A percentile compares a stretch with the other conserved stretches of the same genome.
Conservation (phyloP, 805 yeast species). For the Limtongozyma cylindracea region DNA sequence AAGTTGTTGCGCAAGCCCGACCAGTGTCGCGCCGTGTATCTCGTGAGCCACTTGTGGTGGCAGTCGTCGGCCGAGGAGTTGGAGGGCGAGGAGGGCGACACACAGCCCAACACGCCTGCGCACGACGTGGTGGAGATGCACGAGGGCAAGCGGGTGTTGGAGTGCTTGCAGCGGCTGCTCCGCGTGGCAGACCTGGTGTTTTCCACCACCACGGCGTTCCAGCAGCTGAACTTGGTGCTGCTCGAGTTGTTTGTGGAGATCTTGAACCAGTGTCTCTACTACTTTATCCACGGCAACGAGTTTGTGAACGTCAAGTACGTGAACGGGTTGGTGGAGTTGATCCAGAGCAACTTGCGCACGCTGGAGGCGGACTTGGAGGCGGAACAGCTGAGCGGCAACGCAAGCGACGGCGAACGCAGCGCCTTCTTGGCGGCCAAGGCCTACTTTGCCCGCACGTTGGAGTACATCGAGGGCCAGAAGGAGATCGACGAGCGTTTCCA, state of each 20-base stretch:
- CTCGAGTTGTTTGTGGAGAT: conserved; percentile 77
- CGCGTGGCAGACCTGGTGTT: conserved; percentile 77
- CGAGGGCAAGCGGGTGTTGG: conserved; percentile 55
- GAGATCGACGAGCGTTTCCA: no score
- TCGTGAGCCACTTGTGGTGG: conserved; percentile 90
- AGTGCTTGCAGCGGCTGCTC: conserved; percentile 70
- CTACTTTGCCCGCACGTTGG: no score
- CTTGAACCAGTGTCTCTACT: conserved; percentile 64
- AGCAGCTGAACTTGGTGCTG: no score
- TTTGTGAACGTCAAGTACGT: conserved; percentile 50
- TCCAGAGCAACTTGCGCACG: conserved; percentile 42
- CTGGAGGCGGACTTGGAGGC: no score
- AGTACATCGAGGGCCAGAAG: no score
- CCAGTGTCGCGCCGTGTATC: conserved; percentile 77
- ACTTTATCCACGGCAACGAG: conserved; percentile 57
- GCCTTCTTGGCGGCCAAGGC: no score
- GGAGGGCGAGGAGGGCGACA: conserved; percentile 1
- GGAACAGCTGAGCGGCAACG: conserved; percentile 13
- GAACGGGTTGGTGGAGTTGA: conserved; percentile 69
- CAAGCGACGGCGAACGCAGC: conserved; percentile 7
- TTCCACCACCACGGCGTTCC: conserved; percentile 66
- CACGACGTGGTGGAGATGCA: conserved; percentile 1
- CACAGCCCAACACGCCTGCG: not conserved
- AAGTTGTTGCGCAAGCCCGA: conserved; percentile 78
- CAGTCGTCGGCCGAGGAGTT: conserved; percentile 12